A percentile compares a stretch with the other conserved stretches of the same genome.
phyloP scores from a whole-genome alignment of 345 rosid species.

The Odontarrhena argentea region DNA sequence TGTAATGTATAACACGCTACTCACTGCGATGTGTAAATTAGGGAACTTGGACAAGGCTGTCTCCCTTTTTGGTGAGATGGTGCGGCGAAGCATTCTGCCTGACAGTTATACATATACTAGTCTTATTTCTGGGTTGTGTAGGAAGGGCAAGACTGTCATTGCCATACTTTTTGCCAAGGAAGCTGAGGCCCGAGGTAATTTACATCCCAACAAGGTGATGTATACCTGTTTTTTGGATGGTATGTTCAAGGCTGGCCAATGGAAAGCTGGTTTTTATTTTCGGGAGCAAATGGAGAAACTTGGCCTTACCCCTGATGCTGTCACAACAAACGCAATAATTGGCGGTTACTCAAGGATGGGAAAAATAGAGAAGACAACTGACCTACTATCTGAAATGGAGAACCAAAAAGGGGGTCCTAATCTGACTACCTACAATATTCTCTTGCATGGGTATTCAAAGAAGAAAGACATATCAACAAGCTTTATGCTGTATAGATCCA shows the following conservation, averaged over 20 bases:
- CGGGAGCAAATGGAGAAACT: slow-evolving; percentile 54
- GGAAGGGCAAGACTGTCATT: slow-evolving; percentile 65
- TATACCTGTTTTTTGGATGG: slow-evolving; percentile 72
- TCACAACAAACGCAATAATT: slow-evolving; percentile 55
- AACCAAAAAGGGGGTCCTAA: slow-evolving; percentile 47
- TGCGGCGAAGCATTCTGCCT: slow-evolving; percentile 55
- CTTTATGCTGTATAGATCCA: slow-evolving; percentile 52
- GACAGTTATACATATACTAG: slow-evolving; percentile 66
- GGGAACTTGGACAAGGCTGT: slow-evolving; percentile 68
- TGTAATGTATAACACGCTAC: slow-evolving; percentile 64
- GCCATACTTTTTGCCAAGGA: slow-evolving; percentile 65
- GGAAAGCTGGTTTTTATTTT: slow-evolving; percentile 52
- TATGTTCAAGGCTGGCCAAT: slow-evolving; percentile 72
- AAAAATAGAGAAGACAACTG: slow-evolving; percentile 45
- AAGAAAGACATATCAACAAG: slow-evolving; percentile 52
- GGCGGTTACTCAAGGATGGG: slow-evolving; percentile 74
- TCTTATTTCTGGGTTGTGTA: slow-evolving; percentile 70
- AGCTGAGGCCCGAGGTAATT: slow-evolving; percentile 48
- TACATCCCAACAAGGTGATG: slow-evolving; percentile 47
- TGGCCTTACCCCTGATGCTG: slow-evolving; percentile 53
- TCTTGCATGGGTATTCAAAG: slow-evolving; percentile 77
- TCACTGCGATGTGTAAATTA: slow-evolving; percentile 58
- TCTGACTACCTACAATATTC: slow-evolving; percentile 73
- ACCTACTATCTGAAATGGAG: slow-evolving; percentile 50
- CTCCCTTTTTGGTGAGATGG: slow-evolving; percentile 70